These are phyloP conservation scores for Scheffersomyces lignosus DNA, from an alignment of 805 yeast species.

Conservation along the genomic window DNA sequence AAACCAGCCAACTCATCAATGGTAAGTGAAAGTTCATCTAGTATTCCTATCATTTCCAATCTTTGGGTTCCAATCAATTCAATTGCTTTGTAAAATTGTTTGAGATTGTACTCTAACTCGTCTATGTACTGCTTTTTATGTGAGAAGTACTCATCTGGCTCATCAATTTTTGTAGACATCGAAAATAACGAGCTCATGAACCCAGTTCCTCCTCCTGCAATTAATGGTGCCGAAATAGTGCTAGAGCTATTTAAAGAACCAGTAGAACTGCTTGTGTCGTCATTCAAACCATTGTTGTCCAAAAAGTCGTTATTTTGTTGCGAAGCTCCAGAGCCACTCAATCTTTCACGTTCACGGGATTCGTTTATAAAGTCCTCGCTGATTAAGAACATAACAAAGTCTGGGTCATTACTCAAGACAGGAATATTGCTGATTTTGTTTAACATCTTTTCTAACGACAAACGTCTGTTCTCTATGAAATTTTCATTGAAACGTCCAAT, in stretches of 20 bases:
- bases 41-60: conserved; percentile 64
- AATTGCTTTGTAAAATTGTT: conserved; percentile 64
- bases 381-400: conserved; percentile 74
- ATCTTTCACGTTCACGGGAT: conserved; percentile 67
- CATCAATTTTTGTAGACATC: conserved; percentile 64
- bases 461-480: conserved; percentile 82
- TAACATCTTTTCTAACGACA: conserved; percentile 85
- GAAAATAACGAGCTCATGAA: conserved; percentile 74
- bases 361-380: conserved; percentile 68
- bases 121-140: conserved; percentile 71
- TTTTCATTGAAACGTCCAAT: conserved; percentile 90
- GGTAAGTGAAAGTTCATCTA: conserved; percentile 62
- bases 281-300: conserved; percentile 29
- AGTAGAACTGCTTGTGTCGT: conserved; percentile 3
- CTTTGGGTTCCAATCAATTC: conserved; percentile 76
- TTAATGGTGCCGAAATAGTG: conserved; percentile 13
- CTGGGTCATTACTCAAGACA: conserved; percentile 65
- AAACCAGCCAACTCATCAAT: conserved; percentile 64
- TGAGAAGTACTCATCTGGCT: conserved; percentile 75
- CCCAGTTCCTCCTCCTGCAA: conserved; percentile 35
- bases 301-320: conserved; percentile 29
- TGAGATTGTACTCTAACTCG: conserved; percentile 69
- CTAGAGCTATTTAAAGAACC: conserved; percentile 3
- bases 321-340: conserved; percentile 54
- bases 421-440: conserved; percentile 61